Base-by-base conservation (phyloP, 768 basidiomycete genomes). In the Mycena olivaceomarginata region DNA sequence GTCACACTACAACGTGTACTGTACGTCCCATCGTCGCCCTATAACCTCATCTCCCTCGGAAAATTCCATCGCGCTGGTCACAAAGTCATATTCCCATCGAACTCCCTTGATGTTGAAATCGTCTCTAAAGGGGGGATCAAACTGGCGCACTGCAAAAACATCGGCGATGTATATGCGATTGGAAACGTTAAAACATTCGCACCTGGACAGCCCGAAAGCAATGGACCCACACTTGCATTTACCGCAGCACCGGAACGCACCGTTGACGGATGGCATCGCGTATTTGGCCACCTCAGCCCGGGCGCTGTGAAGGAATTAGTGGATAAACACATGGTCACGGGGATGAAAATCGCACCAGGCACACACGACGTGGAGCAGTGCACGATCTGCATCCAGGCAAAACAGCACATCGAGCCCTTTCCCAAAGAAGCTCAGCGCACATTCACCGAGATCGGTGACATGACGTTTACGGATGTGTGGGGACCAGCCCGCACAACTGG, bases 381-480 rank as follows among this genome's bases (percentile, higher is more conserved):
- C 45, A 46, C 45, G 10, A 46, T 46, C 45, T 46, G 45, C 45
- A 46, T 46, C 15, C 45, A 46, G 15, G 45, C 81, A 13, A 84
- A 84, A 69, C 63, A 70, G 39, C 81, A 80, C 31, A 40, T 68
- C 13, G 51, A 66, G 5, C 77, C 79, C 5, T 81, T 82, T 51
- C 82, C 83, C n/a, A 73, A 79, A 25, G 69, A 77, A 57, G 69
- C 82, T 66, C 72, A 56, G 59, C 75, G 78, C 39, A 65, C 37
- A 39, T 79, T 80, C 76, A 72, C 63, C 71, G 63, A 77, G 37
- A 76, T 80, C 37, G 82, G 80, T 0, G 78, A 81, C 31, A 51
- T 70, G 13, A 80, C 75, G 13, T 75, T 69, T 65, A 75, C 79
- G 5, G 78, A 81, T 46, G 68, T 81, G 3, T 81, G 79, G 77